Conservation (phyloP, 1,139 yeast genomes). For the Yamadazyma taylorii region DNA sequence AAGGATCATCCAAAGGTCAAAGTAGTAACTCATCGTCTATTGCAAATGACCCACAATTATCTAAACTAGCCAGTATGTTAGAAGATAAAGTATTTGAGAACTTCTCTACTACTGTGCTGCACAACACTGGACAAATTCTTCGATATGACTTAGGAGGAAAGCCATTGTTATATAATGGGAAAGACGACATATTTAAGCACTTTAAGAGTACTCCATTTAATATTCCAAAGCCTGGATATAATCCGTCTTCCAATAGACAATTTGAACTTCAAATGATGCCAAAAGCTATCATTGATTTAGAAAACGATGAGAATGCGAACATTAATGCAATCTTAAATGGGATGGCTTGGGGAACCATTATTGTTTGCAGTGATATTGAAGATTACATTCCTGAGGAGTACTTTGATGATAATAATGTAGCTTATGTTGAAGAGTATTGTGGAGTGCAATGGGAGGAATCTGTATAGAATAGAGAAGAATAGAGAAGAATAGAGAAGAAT, state of each 20-base stretch:
- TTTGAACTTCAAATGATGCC: constrained; percentile 96
- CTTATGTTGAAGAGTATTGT: constrained; percentile 85
- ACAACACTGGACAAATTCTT: constrained; percentile 83
- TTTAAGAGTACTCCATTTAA: constrained; percentile 29
- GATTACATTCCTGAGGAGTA: constrained; percentile 61
- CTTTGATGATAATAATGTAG: constrained; percentile 65
- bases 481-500: not conserved
- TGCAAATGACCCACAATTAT: constrained; percentile 32
- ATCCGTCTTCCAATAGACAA: constrained; percentile 62
- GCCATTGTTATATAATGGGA: constrained; percentile 72
- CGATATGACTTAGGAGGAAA: constrained; percentile 76
- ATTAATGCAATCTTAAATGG: constrained; percentile 59
- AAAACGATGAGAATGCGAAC: constrained; percentile 33
- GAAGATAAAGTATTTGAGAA: constrained; percentile 79
- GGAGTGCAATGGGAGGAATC: constrained; percentile 95
- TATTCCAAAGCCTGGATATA: constrained; percentile 54
- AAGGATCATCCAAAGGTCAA: constrained; percentile 10
- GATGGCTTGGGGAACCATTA: constrained; percentile 97
- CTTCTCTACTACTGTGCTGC: constrained; percentile 70
- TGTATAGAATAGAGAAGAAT: constrained; percentile 17
- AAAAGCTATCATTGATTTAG: constrained; percentile 80
- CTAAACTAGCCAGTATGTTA: constrained; percentile 51
- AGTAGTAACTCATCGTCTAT: constrained; percentile 8
- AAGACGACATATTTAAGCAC: constrained; percentile 51
- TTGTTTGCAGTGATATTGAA: constrained; percentile 76